phyloP scores from a whole-genome alignment of 2,329 filamentous ascomycete genomes.

The Pezicula rhizophila region DNA sequence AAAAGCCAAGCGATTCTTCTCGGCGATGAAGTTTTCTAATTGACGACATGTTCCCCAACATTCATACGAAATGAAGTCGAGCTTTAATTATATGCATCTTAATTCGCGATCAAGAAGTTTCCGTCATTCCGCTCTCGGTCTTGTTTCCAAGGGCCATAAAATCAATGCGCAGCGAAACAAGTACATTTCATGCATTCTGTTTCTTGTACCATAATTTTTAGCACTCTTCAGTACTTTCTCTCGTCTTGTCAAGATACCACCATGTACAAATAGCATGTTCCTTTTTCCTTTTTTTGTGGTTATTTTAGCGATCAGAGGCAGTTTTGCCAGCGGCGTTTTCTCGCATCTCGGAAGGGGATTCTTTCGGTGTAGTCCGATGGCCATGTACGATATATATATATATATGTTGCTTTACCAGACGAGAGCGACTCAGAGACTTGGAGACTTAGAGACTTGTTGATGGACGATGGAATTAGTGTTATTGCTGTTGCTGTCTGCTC shows the following conservation, averaged over 20 bases:
- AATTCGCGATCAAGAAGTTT: neutral
- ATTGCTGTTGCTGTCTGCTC: neutral
- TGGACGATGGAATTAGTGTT: neutral
- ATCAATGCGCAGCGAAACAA: neutral
- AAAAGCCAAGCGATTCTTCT: constrained; percentile 40
- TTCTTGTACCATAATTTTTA: constrained; percentile 18
- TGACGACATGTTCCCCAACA: neutral
- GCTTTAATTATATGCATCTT: neutral
- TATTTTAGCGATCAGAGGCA: constrained; percentile 7
- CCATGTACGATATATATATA: neutral
- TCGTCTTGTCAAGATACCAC: constrained; percentile 18
- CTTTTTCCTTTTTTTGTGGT: constrained; percentile 1
- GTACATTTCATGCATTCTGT: constrained; percentile 1
- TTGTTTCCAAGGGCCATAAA: neutral
- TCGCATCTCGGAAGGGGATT: neutral
- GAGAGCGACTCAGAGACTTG: neutral
- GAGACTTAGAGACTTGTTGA: neutral
- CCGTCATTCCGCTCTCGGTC: neutral
- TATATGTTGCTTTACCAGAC: neutral
- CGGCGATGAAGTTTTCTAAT: constrained; percentile 4
- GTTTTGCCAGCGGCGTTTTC: neutral
- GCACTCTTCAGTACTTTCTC: constrained; percentile 9
- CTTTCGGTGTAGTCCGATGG: neutral
- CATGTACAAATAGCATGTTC: constrained; percentile 15
- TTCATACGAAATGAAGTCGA: neutral